A percentile compares a stretch with the other conserved stretches of the same genome.
Conservation (phyloP, 2,329 filamentous ascomycete species). For the Epichloe scottii region DNA sequence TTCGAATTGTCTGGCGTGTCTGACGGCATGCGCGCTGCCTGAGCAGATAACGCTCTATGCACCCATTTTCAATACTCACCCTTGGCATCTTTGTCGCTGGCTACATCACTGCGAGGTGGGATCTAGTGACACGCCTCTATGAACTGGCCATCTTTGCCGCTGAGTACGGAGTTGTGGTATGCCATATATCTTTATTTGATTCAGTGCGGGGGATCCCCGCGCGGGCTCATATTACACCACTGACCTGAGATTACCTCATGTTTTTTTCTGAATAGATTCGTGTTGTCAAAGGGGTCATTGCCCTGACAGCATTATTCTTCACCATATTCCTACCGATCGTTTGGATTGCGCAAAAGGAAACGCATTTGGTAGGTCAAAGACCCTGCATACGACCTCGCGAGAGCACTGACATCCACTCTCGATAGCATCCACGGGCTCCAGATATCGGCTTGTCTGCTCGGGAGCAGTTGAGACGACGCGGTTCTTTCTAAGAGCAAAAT, state of each 20-base stretch:
- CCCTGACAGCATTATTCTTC: constrained; percentile 76
- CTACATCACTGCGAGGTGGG: constrained; percentile 98
- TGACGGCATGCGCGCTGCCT: constrained; percentile 33
- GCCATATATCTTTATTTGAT: background rate
- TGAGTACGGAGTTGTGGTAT: constrained; percentile 94
- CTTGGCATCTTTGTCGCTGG: constrained; percentile 98
- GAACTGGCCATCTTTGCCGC: constrained; percentile 95
- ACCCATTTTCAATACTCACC: constrained; percentile 93
- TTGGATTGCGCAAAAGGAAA: constrained; percentile 69
- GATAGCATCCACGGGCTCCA: constrained; percentile 68
- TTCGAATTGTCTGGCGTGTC: constrained; percentile 1
- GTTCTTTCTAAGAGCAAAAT: constrained; percentile 60
- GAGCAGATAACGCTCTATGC: constrained; percentile 55
- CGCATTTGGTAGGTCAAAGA: constrained; percentile 52
- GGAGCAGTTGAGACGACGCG: constrained; percentile 86
- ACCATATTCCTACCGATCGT: constrained; percentile 73
- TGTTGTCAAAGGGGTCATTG: constrained; percentile 70
- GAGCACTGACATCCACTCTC: background rate
- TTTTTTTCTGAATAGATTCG: constrained; percentile 46
- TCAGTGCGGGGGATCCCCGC: background rate
- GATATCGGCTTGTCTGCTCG: constrained; percentile 80
- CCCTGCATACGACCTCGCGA: background rate
- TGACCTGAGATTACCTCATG: background rate
- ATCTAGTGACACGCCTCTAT: constrained; percentile 92
- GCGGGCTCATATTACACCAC: background rate